phyloP scores from a whole-genome alignment of 1,284 basidiomycete species.

The Cryptococcus jaspeensis region DNA sequence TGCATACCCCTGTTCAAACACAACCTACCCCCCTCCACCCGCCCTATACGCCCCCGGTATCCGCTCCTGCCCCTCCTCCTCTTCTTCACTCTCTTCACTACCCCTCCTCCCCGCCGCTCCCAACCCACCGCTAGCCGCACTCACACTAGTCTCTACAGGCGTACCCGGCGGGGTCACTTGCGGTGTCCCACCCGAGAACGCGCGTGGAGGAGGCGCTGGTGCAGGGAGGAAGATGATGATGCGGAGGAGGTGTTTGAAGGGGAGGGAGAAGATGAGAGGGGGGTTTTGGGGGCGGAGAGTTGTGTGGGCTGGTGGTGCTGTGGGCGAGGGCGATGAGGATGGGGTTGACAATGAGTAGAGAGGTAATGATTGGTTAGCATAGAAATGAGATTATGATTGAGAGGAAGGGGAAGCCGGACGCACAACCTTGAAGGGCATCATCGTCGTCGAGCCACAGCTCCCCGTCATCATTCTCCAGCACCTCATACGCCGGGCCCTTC shows the following conservation, averaged over 20 bases:
- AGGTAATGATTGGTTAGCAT: no score
- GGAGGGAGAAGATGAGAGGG: conserved; percentile 37
- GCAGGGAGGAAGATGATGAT: conserved; percentile 34
- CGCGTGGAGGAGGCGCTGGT: conserved; percentile 22
- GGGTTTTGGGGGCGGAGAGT: conserved; percentile 8
- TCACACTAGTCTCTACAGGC: conserved; percentile 1
- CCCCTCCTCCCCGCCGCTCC: neutral
- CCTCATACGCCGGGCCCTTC: conserved; percentile 21
- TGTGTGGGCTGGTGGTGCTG: no score
- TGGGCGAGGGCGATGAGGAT: neutral
- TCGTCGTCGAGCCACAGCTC: conserved; percentile 36
- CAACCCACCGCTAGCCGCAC: no score
- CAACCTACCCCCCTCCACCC: neutral
- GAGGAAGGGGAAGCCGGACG: neutral
- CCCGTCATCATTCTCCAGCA: conserved; percentile 12
- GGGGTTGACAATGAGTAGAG: neutral
- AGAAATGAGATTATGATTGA: neutral
- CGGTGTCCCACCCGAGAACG: conserved; percentile 37
- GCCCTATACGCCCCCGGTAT: conserved; percentile 17
- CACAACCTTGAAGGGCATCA: conserved; percentile 5
- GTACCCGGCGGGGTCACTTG: conserved; percentile 19
- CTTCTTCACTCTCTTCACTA: no score
- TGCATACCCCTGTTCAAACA: neutral
- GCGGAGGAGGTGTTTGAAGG: conserved; percentile 28
- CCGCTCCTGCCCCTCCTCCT: neutral